phyloP scores from a whole-genome alignment of 1,284 basidiomycete genomes.

The Cutaneotrichosporon sp. region DNA sequence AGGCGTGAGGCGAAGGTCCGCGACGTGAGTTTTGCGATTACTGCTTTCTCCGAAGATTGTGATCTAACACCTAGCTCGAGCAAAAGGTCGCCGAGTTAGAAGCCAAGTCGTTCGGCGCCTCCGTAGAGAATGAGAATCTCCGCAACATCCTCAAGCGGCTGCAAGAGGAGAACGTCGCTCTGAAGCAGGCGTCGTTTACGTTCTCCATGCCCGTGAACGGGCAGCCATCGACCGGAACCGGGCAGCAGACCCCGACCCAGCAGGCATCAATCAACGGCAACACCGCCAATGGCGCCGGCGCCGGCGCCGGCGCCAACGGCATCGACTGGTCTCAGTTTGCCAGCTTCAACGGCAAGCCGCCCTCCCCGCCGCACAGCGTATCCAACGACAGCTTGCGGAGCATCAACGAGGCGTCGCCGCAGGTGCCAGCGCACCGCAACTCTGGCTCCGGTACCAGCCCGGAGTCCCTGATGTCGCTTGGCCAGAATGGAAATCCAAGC shows the following conservation, averaged over 20 bases:
- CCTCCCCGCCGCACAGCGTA: constrained; percentile 34
- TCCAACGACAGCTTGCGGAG: constrained; percentile 32
- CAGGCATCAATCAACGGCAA: background rate
- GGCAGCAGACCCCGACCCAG: constrained; percentile 8
- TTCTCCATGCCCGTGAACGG: constrained; percentile 43
- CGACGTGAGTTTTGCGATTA: constrained; percentile 34
- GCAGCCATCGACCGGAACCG: constrained; percentile 6
- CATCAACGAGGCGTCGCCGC: constrained; percentile 29
- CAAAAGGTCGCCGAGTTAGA: constrained; percentile 47
- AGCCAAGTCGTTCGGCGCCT: constrained; percentile 40
- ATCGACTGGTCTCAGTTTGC: constrained; percentile 21
- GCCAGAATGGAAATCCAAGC: constrained; percentile 2
- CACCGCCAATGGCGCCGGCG: background rate
- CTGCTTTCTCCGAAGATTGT: background rate
- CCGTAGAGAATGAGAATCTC: constrained; percentile 49
- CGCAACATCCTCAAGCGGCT: constrained; percentile 45
- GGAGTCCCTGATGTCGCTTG: constrained; percentile 32
- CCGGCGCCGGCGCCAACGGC: background rate
- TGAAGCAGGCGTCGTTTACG: constrained; percentile 47
- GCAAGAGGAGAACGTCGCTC: constrained; percentile 49
- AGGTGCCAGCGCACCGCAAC: constrained; percentile 13
- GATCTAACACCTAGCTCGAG: constrained; percentile 37
- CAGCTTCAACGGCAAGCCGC: constrained; percentile 30
- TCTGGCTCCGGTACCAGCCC: constrained; percentile 23
- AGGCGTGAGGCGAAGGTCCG: constrained; percentile 47